Percentiles rank a stretch among this genome's conserved stretches.
Conservation (phyloP, 2,329 filamentous ascomycete genomes). For the Ophiostoma ulmi region DNA sequence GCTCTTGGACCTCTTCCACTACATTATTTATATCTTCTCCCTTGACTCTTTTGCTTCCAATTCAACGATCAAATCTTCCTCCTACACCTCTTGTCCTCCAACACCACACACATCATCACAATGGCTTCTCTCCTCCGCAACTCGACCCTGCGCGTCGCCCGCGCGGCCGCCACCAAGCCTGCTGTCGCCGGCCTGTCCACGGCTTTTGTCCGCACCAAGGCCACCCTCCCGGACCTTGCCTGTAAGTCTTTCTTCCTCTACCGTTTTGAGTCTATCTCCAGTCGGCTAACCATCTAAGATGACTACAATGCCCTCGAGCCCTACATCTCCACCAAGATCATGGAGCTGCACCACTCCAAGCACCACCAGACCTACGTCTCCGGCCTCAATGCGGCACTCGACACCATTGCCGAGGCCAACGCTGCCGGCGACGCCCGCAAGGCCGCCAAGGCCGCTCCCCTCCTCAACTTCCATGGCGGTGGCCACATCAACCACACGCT, state of each 20-base stretch:
- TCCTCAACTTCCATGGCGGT: slow-evolving; percentile 80
- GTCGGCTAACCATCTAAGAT: slow-evolving; percentile 48
- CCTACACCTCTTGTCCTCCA: not conserved
- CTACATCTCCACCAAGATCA: slow-evolving; percentile 70
- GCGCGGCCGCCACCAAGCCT: slow-evolving; percentile 62
- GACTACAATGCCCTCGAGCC: slow-evolving; percentile 94
- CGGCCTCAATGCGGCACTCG: slow-evolving; percentile 64
- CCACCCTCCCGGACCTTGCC: slow-evolving; percentile 82
- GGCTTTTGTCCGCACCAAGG: slow-evolving; percentile 79
- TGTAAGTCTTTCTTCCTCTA: slow-evolving; percentile 35
- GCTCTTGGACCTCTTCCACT: not conserved
- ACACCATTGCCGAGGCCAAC: slow-evolving; percentile 57
- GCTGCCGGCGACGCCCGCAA: slow-evolving; percentile 55
- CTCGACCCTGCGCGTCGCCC: slow-evolving; percentile 66
- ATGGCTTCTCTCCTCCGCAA: slow-evolving; percentile 38
- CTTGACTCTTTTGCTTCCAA: slow-evolving; percentile 3
- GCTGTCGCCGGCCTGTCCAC: slow-evolving; percentile 60
- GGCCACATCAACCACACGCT: slow-evolving; percentile 91
- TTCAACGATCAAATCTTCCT: not conserved
- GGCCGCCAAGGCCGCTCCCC: slow-evolving; percentile 47
- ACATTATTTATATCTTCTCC: not conserved
- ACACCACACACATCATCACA: not conserved
- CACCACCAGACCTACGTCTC: slow-evolving; percentile 76
- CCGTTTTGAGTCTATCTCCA: not conserved
- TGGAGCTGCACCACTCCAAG: slow-evolving; percentile 75